phyloP scores from a whole-genome alignment of 805 yeast genomes.

The Metschnikowia hibisci region DNA sequence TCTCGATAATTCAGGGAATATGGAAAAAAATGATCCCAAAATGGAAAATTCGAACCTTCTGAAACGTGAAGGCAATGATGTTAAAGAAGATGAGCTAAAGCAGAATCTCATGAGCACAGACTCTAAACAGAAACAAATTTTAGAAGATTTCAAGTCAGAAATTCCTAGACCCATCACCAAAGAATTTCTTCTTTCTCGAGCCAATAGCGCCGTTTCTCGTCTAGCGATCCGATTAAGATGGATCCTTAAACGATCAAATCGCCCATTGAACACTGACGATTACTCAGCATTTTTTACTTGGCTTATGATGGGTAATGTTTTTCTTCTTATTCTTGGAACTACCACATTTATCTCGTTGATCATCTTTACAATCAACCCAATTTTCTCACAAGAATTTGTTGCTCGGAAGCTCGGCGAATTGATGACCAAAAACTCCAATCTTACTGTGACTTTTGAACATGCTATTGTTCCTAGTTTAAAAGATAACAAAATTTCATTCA shows the following conservation, averaged over 20 bases:
- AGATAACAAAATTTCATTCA: conserved; percentile 78
- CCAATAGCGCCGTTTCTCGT: conserved; percentile 30
- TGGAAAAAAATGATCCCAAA: too few species aligned
- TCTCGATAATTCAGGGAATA: too few species aligned
- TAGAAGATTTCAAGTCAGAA: not conserved
- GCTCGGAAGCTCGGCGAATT: conserved; percentile 79
- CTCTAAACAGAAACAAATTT: not conserved
- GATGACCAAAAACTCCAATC: conserved; percentile 75
- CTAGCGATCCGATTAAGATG: conserved; percentile 52
- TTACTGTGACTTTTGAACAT: conserved; percentile 83
- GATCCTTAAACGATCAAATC: conserved; percentile 66
- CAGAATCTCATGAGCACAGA: too few species aligned
- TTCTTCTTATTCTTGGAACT: conserved; percentile 78
- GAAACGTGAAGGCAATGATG: too few species aligned
- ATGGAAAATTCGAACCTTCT: too few species aligned
- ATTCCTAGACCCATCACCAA: conserved; percentile 14
- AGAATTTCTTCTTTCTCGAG: conserved; percentile 23
- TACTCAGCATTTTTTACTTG: conserved; percentile 87
- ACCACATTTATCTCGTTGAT: conserved; percentile 87
- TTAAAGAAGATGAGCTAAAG: too few species aligned
- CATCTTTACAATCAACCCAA: conserved; percentile 73
- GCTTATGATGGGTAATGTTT: conserved; percentile 83
- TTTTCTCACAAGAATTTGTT: conserved; percentile 83
- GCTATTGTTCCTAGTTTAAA: conserved; percentile 95
- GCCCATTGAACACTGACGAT: conserved; percentile 92